Evolutionary conservation across 2,329 filamentous ascomycete genomes (phyloP).

Genomic region (Ciborinia camelliae): DNA sequence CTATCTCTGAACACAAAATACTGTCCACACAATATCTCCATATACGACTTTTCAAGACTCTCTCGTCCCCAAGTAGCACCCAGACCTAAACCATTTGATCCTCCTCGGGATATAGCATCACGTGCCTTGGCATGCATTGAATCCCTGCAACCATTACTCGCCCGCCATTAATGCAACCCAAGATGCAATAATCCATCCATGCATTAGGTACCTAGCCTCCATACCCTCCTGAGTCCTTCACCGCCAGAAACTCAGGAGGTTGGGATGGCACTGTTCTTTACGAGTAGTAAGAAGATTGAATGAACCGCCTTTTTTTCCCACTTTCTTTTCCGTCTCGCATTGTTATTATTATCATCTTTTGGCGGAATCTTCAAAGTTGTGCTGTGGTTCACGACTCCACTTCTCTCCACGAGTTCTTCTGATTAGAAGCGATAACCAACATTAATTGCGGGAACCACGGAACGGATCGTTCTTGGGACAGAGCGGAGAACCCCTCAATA

Average conservation of each 20-base stretch:
- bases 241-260: constrained; percentile 16
- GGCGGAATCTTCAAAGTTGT: background rate
- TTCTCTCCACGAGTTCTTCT: background rate
- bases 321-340: constrained; percentile 16
- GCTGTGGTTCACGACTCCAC: background rate
- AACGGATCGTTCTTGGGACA: constrained; percentile 17
- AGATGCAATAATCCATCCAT: background rate
- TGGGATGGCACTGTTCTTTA: constrained; percentile 14
- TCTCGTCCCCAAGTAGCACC: background rate
- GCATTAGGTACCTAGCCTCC: background rate
- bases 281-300: background rate
- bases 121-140: background rate
- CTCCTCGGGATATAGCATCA: background rate
- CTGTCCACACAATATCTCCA: background rate
- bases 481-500: constrained; percentile 14
- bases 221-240: background rate
- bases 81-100: too few species aligned
- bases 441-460: background rate
- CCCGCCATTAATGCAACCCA: too few species aligned
- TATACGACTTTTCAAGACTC: background rate
- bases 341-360: too few species aligned
- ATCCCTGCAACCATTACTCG: background rate
- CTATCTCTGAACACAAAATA: background rate
- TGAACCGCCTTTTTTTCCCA: constrained; percentile 4
- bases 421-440: too few species aligned